A percentile compares a stretch with the other conserved stretches of the same genome.
These are phyloP conservation scores for Aspergillus neoniger DNA, from an alignment of 2,329 filamentous ascomycete species.

Conservation along the genomic window DNA sequence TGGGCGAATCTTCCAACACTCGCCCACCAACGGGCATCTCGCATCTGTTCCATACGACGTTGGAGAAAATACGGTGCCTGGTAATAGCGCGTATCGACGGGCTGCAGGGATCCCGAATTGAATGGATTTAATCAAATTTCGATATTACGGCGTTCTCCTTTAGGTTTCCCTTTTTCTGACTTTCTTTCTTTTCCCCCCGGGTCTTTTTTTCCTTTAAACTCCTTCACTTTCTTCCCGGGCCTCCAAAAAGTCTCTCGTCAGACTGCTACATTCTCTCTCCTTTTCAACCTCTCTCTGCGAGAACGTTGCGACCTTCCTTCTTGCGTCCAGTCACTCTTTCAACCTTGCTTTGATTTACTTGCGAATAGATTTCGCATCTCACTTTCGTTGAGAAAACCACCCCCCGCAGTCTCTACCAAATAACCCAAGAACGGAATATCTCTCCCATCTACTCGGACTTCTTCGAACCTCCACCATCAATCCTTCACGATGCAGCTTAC, in stretches of 20 bases:
- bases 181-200: constrained; percentile 7
- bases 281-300: constrained; percentile 5
- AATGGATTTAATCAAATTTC: constrained; percentile 4
- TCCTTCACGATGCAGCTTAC: constrained; percentile 42
- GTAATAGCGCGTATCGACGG: constrained; percentile 3
- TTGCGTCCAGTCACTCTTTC: constrained; percentile 22
- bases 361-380: constrained; percentile 42
- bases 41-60: neutral
- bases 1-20: neutral
- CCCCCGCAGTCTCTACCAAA: constrained; percentile 14
- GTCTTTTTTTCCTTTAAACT: constrained; percentile 5
- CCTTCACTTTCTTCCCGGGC: constrained; percentile 4
- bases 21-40: neutral
- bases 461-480: constrained; percentile 22
- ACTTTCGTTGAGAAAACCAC: constrained; percentile 17
- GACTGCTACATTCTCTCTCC: constrained; percentile 12
- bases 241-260: neutral
- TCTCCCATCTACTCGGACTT: neutral
- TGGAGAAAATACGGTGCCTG: constrained; percentile 7
- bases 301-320: constrained; percentile 13
- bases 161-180: too few species aligned
- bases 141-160: constrained; percentile 8
- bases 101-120: neutral
- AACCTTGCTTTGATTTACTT: constrained; percentile 12
- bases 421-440: neutral